These are phyloP conservation scores for Xylaria sp. DNA, from an alignment of 495 filamentous ascomycete species.

Conservation along the genomic window DNA sequence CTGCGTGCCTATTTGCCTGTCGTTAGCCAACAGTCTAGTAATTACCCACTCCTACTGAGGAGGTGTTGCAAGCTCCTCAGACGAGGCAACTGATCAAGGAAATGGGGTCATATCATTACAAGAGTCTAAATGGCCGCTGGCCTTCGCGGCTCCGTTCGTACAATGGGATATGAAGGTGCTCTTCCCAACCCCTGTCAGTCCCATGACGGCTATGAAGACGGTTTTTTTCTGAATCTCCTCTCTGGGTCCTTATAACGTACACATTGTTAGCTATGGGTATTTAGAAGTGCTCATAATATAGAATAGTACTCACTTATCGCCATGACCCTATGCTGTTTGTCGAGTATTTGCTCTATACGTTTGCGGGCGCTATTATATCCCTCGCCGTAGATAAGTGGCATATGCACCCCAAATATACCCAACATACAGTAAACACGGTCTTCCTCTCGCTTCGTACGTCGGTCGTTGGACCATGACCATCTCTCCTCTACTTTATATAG, in stretches of 20 bases:
- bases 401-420: neutral
- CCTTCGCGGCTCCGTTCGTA: neutral
- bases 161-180: constrained; percentile 1
- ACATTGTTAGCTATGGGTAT: neutral
- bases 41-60: neutral
- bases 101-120: neutral
- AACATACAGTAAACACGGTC: neutral
- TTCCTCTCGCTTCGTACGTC: neutral
- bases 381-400: neutral
- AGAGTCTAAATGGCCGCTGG: neutral
- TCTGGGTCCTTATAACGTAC: neutral
- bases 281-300: neutral
- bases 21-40: neutral
- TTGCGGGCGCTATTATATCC: neutral
- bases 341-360: neutral
- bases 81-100: neutral
- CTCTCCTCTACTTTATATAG: neutral
- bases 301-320: neutral
- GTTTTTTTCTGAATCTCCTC: neutral
- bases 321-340: neutral
- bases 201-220: neutral
- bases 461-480: neutral
- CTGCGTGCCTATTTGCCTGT: neutral
- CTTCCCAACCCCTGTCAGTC: neutral
- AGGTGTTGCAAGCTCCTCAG: neutral